Evolutionary conservation across 2,329 filamentous ascomycete species (phyloP).

Genomic region (Trichoderma lentiforme): DNA sequence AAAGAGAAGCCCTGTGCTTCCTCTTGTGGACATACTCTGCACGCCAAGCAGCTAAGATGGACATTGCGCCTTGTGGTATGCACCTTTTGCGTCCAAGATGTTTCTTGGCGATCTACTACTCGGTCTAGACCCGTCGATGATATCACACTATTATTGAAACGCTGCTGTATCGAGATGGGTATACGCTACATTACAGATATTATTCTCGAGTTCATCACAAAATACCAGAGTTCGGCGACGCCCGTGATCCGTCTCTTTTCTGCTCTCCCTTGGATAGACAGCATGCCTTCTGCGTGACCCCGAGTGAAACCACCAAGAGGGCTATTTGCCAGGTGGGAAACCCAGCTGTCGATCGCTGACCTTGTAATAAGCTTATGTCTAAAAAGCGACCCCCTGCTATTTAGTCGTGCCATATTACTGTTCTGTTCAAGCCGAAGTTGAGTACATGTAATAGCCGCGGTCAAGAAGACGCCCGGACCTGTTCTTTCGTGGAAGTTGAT

Average conservation of each 20-base stretch:
- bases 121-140: too few species aligned
- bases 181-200: too few species aligned
- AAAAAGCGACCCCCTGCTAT: fast-evolving
- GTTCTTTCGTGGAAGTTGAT: too few species aligned
- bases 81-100: background rate
- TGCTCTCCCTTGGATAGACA: background rate
- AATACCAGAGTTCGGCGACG: too few species aligned
- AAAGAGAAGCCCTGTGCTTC: background rate
- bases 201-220: too few species aligned
- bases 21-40: background rate
- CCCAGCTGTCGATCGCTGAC: background rate
- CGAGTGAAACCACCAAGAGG: background rate
- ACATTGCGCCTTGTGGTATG: background rate
- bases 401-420: background rate
- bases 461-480: too few species aligned
- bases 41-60: background rate
- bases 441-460: background rate
- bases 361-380: background rate
- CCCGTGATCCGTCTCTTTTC: background rate
- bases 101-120: too few species aligned
- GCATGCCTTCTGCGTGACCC: background rate
- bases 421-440: background rate
- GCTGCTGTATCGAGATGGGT: too few species aligned
- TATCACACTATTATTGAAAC: too few species aligned
- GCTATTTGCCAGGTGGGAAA: background rate